Evolutionary conservation across 495 filamentous ascomycete genomes (phyloP).

Genomic region (Xylaria castorea): DNA sequence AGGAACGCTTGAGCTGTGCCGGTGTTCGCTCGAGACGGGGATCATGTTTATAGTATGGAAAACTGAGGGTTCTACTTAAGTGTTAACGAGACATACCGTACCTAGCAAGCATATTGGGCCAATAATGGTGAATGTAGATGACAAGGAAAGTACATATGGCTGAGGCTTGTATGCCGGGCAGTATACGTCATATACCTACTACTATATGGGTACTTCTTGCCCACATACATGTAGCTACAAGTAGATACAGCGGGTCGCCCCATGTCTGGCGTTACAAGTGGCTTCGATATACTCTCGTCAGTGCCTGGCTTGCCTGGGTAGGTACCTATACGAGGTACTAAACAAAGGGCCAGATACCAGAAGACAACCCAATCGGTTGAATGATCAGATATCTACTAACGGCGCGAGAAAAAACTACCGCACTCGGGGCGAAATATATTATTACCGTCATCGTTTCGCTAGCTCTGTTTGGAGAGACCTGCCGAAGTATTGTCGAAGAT

Average conservation of each 20-base stretch:
- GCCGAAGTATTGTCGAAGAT: not conserved
- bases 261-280: constrained; percentile 16
- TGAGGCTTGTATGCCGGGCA: not conserved
- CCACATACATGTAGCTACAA: not conserved
- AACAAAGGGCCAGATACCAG: not conserved
- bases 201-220: not conserved
- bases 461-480: not conserved
- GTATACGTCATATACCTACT: constrained; percentile 20
- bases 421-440: not conserved
- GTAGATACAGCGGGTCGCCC: constrained; percentile 18
- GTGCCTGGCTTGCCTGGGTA: not conserved
- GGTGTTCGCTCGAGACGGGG: constrained; percentile 13
- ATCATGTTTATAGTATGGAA: constrained; percentile 5
- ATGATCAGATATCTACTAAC: not conserved
- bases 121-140: not conserved
- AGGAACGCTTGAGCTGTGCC: constrained; percentile 5
- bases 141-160: not conserved
- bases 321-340: not conserved
- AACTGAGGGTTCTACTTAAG: not conserved
- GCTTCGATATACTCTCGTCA: not conserved
- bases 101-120: not conserved
- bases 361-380: constrained; percentile 1
- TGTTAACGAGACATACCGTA: not conserved
- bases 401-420: not conserved
- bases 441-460: not conserved